Base-by-base conservation (phyloP, 202 grass and related monocot species). In the Panicum hallii region DNA sequence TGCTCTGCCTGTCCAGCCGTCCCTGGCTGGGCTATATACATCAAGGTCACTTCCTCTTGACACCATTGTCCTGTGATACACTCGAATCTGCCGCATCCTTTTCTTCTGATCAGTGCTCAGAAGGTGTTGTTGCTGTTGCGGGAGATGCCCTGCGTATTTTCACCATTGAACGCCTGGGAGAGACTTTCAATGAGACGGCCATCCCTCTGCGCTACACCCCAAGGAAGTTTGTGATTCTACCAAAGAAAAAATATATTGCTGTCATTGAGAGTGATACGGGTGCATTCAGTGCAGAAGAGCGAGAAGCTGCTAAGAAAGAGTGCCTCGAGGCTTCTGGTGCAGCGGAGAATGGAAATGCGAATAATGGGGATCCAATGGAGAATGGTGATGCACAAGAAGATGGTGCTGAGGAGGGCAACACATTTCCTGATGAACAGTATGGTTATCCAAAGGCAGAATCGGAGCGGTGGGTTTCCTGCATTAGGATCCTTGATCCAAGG, bases 21-120 rank as follows among this genome's bases (percentile, higher is more conserved):
- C 93, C 93, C 50, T 99, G 91, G 97, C 90, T 96, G 12, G 93
- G 97, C 49, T 99, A 99, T 72, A 99, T 99, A 86, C 93, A 99
- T 89, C 93, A 96, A 84, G 96, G 96, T 1, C 96, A 95, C 76
- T 99, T 99, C 78, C 92, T 96, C 82, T 77, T 99, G 52, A 99
- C 96, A 70, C 93, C 96, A 63, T 50, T 99, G 28, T 99, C 96
- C 32, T 99, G 94, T 3, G 96, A 99, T 65, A 94, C 93, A 7
- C 93, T 99, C 11, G 96, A 99, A 85, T 99, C 94, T 88, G 96
- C 96, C 9, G 90, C 93, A 5, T 94, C 93, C 2, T 99, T 99
- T 87, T 91, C 96, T 89, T 99, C 93, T 30, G 96, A 99, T 85
- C 93, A 99, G 88, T 99, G 96, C 74, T 91, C 93, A 23, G 96